phyloP scores from a whole-genome alignment of 208 protist species.

The Acanthamoeba lenticulata region DNA sequence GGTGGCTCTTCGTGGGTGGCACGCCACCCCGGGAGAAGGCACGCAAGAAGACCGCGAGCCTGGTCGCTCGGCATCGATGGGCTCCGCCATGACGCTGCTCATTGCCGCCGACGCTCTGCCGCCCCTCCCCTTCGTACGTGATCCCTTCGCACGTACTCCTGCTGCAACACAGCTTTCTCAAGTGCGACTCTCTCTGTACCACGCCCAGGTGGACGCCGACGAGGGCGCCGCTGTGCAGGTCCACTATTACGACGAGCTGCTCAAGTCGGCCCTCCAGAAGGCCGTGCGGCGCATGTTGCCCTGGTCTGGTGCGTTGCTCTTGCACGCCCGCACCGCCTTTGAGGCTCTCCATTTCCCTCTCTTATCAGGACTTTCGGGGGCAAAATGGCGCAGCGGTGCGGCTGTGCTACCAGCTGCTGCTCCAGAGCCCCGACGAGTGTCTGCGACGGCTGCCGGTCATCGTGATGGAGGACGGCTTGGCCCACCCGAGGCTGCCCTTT shows the following conservation, averaged over 20 bases:
- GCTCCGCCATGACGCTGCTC: neutral
- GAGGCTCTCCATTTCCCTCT: neutral
- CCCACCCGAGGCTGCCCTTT: neutral
- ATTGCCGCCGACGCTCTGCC: neutral
- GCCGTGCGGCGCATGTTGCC: neutral
- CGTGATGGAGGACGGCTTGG: slow-evolving; percentile 27
- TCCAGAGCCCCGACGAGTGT: neutral
- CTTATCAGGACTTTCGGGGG: neutral
- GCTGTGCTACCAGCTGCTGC: slow-evolving; percentile 9
- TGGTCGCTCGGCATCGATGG: neutral
- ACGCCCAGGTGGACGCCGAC: neutral
- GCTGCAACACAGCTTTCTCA: neutral
- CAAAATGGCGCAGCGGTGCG: neutral
- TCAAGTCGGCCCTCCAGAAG: slow-evolving; percentile 49
- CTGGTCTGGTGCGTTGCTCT: neutral
- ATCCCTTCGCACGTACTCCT: no score
- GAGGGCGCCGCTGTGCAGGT: neutral
- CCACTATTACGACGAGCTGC: slow-evolving; percentile 47
- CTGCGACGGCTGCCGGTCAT: slow-evolving; percentile 49
- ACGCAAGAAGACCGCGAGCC: no score
- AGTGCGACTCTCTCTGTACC: neutral
- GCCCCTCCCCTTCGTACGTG: neutral
- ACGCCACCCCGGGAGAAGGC: neutral
- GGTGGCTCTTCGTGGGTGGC: neutral
- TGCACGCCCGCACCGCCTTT: no score